Percentiles rank a stretch among this genome's conserved stretches.
phyloP scores from a whole-genome alignment of 805 yeast genomes.

The Blastobotrys terrestris region DNA sequence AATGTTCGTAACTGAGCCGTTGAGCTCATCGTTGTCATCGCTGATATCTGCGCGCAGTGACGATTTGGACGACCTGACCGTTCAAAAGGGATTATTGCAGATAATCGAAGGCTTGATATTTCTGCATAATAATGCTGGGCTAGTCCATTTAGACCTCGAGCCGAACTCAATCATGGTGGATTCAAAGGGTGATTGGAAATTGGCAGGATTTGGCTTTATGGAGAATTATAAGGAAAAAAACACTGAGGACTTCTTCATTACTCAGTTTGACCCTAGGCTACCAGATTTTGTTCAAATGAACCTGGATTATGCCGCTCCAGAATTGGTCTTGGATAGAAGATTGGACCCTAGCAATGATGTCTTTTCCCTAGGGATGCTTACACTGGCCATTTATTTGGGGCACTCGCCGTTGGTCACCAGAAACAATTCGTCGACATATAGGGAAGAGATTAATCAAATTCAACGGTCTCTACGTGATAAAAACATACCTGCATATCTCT shows the following conservation, averaged over 20 bases:
- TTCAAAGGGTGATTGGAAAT: conserved; percentile 84
- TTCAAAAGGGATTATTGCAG: conserved; percentile 78
- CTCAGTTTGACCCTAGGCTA: conserved; percentile 67
- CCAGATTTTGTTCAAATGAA: conserved; percentile 68
- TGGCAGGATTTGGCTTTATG: conserved; percentile 62
- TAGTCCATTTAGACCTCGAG: conserved; percentile 69
- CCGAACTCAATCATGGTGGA: conserved; percentile 76
- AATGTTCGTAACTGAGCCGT: conserved; percentile 79
- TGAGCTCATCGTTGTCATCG: conserved; percentile 49
- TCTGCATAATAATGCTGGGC: conserved; percentile 67
- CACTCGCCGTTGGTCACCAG: conserved; percentile 44
- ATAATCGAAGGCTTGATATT: conserved; percentile 73
- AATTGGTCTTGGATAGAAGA: conserved; percentile 59
- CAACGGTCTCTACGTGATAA: conserved; percentile 36
- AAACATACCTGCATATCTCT: conserved; percentile 54
- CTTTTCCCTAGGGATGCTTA: conserved; percentile 75
- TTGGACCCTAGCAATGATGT: conserved; percentile 68
- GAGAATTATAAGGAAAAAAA: conserved; percentile 44
- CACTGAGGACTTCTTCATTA: conserved; percentile 56
- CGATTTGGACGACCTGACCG: conserved; percentile 62
- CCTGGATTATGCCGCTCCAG: conserved; percentile 79
- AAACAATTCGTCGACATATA: conserved; percentile 42
- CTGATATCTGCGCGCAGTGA: conserved; percentile 34
- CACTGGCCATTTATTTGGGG: conserved; percentile 57
- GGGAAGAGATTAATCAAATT: conserved; percentile 40